These are phyloP conservation scores for Lentinula detonsa DNA, from an alignment of 768 basidiomycete species.

Conservation along the genomic window DNA sequence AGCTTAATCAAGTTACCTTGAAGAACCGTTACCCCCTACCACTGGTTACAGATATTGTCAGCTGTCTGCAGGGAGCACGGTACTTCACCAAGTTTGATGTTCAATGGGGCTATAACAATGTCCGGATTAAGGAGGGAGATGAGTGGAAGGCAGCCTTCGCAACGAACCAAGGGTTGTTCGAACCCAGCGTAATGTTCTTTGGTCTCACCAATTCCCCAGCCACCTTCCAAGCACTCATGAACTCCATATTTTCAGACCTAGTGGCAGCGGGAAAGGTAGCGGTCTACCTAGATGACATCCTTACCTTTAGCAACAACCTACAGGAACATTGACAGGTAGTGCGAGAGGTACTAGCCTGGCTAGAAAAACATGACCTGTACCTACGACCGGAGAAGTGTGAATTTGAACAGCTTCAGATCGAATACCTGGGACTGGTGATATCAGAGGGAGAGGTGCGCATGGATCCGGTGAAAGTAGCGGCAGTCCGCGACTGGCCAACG, in stretches of 20 bases:
- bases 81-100: conserved; percentile 30
- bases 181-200: conserved; percentile 9
- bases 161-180: conserved; percentile 28
- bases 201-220: no score
- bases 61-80: conserved; percentile 11
- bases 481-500: conserved; percentile 17
- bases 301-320: conserved; percentile 14
- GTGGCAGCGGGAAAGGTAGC: neutral
- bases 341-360: no score
- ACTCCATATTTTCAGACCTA: no score
- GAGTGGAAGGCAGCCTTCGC: conserved; percentile 39
- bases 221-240: no score
- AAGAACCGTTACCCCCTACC: conserved; percentile 28
- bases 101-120: conserved; percentile 30
- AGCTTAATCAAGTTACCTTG: conserved; percentile 26
- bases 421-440: no score
- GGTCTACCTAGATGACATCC: conserved; percentile 27
- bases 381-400: no score
- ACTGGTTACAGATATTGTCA: conserved; percentile 25
- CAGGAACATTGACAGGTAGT: conserved; percentile 10
- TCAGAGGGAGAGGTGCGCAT: neutral
- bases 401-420: no score
- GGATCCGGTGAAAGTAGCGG: neutral
- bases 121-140: conserved; percentile 34
- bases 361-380: no score